Conservation (phyloP, 1,139 yeast genomes). For the Protomyces arabidopsidicola region DNA sequence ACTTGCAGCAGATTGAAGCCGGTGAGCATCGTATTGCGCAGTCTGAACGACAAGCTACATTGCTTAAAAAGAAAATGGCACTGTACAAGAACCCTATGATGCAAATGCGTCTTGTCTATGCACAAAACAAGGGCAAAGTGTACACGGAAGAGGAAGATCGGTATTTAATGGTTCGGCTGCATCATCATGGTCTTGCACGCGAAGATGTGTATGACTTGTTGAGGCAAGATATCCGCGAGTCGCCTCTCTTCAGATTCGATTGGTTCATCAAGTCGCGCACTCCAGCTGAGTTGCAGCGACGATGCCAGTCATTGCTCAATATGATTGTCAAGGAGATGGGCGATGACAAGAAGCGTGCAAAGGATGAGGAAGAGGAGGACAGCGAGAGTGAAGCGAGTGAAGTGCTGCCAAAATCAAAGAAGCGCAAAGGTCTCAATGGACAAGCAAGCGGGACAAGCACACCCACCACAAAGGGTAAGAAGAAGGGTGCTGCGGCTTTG, state of each 20-base stretch:
- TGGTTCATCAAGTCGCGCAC: slow-evolving; percentile 86
- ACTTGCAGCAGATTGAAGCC: slow-evolving; percentile 75
- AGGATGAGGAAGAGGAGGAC: slow-evolving; percentile 9
- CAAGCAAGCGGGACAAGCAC: not conserved
- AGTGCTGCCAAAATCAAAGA: not conserved
- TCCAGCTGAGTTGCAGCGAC: slow-evolving; percentile 73
- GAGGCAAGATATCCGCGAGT: slow-evolving; percentile 65
- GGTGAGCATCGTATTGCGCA: slow-evolving; percentile 78
- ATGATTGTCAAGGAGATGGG: slow-evolving; percentile 65
- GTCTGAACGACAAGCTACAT: slow-evolving; percentile 58
- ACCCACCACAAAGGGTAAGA: not conserved
- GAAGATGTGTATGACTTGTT: slow-evolving; percentile 69
- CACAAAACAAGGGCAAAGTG: slow-evolving; percentile 73
- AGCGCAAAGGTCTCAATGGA: not conserved
- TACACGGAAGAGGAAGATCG: slow-evolving; percentile 85
- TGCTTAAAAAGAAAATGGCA: slow-evolving; percentile 61
- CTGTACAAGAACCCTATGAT: slow-evolving; percentile 65
- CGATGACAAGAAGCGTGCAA: slow-evolving; percentile 3
- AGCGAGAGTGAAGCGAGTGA: slow-evolving; percentile 15
- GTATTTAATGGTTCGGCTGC: slow-evolving; percentile 65
- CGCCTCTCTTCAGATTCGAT: slow-evolving; percentile 78
- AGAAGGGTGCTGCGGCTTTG: not conserved
- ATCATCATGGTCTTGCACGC: slow-evolving; percentile 69
- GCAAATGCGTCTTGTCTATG: slow-evolving; percentile 71
- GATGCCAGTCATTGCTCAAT: slow-evolving; percentile 71